Evolutionary conservation across 1,139 yeast species (phyloP).

Genomic region (Spathaspora sp.): DNA sequence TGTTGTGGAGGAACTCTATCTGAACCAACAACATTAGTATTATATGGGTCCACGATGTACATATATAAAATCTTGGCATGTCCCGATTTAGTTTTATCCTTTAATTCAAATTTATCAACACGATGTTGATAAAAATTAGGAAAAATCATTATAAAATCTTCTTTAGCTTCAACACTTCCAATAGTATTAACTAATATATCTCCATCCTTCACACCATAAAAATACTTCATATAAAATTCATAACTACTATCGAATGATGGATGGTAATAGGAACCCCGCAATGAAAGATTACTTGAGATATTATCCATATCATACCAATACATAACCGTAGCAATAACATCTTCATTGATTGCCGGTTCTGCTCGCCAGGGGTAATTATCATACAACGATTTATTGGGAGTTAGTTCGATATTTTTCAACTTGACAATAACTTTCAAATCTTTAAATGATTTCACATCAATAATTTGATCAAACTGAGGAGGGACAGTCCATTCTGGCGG

Average conservation of each 20-base stretch:
- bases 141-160: conserved; percentile 33
- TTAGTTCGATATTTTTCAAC: conserved; percentile 41
- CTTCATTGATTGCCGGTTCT: conserved; percentile 44
- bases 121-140: conserved; percentile 43
- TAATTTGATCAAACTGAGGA: conserved; percentile 17
- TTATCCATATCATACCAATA: conserved; percentile 47
- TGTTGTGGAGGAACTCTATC: conserved; percentile 42
- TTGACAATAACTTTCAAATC: conserved; percentile 39
- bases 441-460: conserved; percentile 20
- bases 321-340: conserved; percentile 41
- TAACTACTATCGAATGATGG: conserved; percentile 41
- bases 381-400: conserved; percentile 41
- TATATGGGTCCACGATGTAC: conserved; percentile 16
- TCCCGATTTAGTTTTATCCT: conserved; percentile 35
- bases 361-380: conserved; percentile 44
- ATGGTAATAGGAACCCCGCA: conserved; percentile 32
- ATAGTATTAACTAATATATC: conserved; percentile 20
- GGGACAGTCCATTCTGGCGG: conserved; percentile 15
- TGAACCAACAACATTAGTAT: conserved; percentile 23
- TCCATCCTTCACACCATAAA: conserved; percentile 32
- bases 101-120: conserved; percentile 38
- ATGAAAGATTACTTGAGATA: conserved; percentile 33
- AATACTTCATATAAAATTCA: conserved; percentile 19
- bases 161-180: conserved; percentile 27
- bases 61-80: conserved; percentile 41